These are phyloP conservation scores for Euphorbia tirucalli DNA, from an alignment of 345 rosid species.

Conservation along the genomic window DNA sequence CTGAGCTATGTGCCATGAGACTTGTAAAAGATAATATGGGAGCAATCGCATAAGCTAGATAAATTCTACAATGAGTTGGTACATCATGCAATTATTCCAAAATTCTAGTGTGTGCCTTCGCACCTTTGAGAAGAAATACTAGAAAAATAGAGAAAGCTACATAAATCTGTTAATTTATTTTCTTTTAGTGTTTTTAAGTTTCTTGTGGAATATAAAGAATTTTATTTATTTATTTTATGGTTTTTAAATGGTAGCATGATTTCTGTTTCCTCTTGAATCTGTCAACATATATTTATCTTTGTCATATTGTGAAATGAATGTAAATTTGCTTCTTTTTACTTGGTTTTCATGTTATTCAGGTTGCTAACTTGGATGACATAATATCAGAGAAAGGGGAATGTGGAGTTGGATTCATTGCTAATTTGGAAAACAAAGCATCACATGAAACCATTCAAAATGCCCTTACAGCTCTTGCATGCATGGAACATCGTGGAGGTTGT, in stretches of 20 bases:
- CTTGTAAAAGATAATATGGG: background rate
- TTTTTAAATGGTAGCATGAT: background rate
- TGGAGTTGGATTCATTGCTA: conserved; percentile 99
- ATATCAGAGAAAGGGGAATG: conserved; percentile 95
- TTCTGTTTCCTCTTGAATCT: background rate
- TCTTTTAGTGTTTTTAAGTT: background rate
- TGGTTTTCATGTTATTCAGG: conserved; percentile 37
- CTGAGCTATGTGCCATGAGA: background rate
- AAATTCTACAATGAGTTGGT: background rate
- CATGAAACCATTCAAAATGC: conserved; percentile 78
- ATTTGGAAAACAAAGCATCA: conserved; percentile 82
- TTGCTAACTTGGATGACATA: conserved; percentile 82
- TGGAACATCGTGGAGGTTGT: conserved; percentile 99
- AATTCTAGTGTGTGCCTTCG: background rate
- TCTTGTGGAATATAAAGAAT: background rate
- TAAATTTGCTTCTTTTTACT: background rate
- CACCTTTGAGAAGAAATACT: background rate
- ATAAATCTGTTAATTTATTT: background rate
- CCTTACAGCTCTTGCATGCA: conserved; percentile 88
- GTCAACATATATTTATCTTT: conserved; percentile 6
- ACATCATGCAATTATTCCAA: background rate
- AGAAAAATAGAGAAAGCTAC: background rate
- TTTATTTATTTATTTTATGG: background rate
- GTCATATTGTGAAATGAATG: conserved; percentile 12
- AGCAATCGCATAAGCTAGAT: background rate